phyloP scores from a whole-genome alignment of 306 rosid species.

The Hippophae tibetana region DNA sequence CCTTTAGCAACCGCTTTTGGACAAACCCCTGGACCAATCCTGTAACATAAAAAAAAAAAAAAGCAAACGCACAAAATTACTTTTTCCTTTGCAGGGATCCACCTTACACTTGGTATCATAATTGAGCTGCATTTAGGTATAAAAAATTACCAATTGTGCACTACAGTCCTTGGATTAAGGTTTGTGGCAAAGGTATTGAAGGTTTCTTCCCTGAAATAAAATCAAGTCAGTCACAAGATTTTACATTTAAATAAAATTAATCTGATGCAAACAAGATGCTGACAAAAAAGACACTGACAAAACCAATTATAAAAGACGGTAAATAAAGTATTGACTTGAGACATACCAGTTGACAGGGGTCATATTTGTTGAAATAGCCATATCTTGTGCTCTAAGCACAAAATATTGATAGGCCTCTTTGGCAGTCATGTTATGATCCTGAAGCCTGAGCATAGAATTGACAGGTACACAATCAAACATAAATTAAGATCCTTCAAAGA shows the following conservation, averaged over 20 bases:
- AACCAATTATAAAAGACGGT: slow-evolving; percentile 6
- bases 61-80: not conserved
- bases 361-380: slow-evolving; percentile 78
- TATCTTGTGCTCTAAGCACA: slow-evolving; percentile 78
- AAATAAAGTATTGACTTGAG: slow-evolving; percentile 7
- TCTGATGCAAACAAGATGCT: not conserved
- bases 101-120: slow-evolving; percentile 8
- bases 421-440: slow-evolving; percentile 53
- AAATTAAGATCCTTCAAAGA: not conserved
- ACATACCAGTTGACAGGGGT: slow-evolving; percentile 90
- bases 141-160: slow-evolving; percentile 76
- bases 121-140: slow-evolving; percentile 12
- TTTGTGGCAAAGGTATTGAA: slow-evolving; percentile 60
- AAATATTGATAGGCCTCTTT: slow-evolving; percentile 79
- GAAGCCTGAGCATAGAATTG: slow-evolving; percentile 56
- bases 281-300: slow-evolving; percentile 6
- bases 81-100: slow-evolving; percentile 6
- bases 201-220: slow-evolving; percentile 85
- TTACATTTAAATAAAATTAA: not conserved
- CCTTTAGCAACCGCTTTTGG: slow-evolving; percentile 79
- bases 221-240: slow-evolving; percentile 13
- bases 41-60: slow-evolving; percentile 10
- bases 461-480: slow-evolving; percentile 5
- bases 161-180: slow-evolving; percentile 76
- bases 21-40: slow-evolving; percentile 86